A percentile compares a stretch with the other conserved stretches of the same genome.
phyloP scores from a whole-genome alignment of 2,329 filamentous ascomycete species.

The Stromatinia cepivora region DNA sequence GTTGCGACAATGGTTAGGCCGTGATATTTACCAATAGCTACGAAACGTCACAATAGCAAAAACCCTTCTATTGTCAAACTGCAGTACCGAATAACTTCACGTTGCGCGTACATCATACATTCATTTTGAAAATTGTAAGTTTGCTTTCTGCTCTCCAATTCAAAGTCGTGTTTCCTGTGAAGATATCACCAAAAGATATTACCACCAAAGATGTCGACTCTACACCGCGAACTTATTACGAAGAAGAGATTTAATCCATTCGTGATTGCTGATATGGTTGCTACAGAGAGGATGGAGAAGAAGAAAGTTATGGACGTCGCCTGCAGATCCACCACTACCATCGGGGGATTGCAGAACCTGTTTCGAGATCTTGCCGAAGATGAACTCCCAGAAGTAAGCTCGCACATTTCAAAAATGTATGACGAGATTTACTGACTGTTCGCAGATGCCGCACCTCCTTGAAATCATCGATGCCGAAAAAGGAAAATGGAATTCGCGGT shows the following conservation, averaged over 20 bases:
- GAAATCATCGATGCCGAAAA: constrained; percentile 16
- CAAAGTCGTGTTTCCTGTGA: neutral
- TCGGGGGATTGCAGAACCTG: constrained; percentile 11
- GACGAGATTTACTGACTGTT: constrained; percentile 9
- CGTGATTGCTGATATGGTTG: constrained; percentile 4
- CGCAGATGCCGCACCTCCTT: constrained; percentile 18
- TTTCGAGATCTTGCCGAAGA: constrained; percentile 13
- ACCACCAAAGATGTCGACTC: constrained; percentile 4
- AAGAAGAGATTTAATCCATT: neutral
- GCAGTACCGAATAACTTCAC: neutral
- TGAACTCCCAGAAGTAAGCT: constrained; percentile 23
- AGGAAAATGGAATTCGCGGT: constrained; percentile 5
- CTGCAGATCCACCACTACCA: constrained; percentile 2
- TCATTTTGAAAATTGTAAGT: neutral
- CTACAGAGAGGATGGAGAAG: constrained; percentile 15
- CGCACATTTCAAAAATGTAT: constrained; percentile 1
- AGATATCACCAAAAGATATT: neutral
- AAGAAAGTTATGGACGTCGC: constrained; percentile 13
- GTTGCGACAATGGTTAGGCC: constrained; percentile 37
- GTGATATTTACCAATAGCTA: constrained; percentile 31
- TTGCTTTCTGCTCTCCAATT: neutral
- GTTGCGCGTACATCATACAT: constrained; percentile 7
- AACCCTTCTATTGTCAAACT: constrained; percentile 7
- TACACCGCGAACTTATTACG: neutral
- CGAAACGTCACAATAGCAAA: constrained; percentile 20